Conservation (phyloP, 2,329 filamentous ascomycete genomes). For the Fusarium sp. region DNA sequence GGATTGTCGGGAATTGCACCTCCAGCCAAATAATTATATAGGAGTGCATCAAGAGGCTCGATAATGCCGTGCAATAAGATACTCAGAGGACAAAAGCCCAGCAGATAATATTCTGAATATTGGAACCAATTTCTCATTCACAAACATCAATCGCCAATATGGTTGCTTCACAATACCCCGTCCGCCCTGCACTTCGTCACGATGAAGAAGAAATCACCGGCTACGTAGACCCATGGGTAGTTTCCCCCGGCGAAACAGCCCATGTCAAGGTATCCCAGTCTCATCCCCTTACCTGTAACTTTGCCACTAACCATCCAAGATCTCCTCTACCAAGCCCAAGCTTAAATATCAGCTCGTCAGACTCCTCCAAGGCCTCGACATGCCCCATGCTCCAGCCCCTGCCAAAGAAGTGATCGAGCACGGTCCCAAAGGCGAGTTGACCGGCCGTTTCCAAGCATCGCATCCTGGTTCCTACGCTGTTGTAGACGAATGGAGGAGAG, state of each 20-base stretch:
- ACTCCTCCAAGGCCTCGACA: background rate
- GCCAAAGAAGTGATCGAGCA: background rate
- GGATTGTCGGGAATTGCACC: background rate
- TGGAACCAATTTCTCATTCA: background rate
- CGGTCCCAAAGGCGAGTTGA: background rate
- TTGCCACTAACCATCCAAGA: background rate
- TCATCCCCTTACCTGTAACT: accelerated
- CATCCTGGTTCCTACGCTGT: background rate
- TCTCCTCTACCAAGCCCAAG: background rate
- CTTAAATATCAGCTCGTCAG: background rate
- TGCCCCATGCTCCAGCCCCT: background rate
- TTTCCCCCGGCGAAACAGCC: background rate
- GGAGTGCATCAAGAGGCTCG: accelerated
- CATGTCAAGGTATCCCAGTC: background rate
- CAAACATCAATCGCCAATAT: background rate
- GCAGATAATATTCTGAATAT: background rate
- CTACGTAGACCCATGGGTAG: background rate
- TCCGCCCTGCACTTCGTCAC: background rate
- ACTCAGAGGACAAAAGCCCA: background rate
- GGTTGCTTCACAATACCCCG: background rate
- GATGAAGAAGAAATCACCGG: background rate
- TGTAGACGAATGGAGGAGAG: background rate
- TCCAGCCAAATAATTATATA: background rate
- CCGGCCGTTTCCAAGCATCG: accelerated
- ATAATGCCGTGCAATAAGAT: background rate